Conservation (phyloP, 1,284 basidiomycete genomes). For the Heterobasidion irregulare region DNA sequence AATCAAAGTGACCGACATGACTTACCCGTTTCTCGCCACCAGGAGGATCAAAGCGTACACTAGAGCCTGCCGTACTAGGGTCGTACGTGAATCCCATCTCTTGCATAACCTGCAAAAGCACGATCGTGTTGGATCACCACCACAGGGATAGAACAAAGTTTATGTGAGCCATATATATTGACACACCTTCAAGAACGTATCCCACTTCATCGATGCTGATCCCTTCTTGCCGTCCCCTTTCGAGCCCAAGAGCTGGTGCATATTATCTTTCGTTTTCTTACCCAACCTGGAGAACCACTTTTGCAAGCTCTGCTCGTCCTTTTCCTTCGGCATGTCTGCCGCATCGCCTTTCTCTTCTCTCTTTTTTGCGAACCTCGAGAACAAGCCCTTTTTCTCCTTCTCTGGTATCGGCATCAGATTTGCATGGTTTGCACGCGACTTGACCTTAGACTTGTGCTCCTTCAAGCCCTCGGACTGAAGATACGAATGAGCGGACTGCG, state of each 20-base stretch:
- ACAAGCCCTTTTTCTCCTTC: constrained; percentile 38
- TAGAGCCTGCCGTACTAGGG: constrained; percentile 70
- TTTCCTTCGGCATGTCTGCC: constrained; percentile 26
- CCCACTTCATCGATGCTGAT: constrained; percentile 63
- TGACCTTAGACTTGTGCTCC: constrained; percentile 52
- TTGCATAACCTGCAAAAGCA: constrained; percentile 48
- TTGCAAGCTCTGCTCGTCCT: constrained; percentile 17
- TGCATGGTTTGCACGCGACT: constrained; percentile 52
- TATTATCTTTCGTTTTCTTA: constrained; percentile 47
- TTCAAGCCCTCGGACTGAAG: constrained; percentile 41
- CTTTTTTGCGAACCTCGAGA: constrained; percentile 37
- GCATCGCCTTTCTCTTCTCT: constrained; percentile 19
- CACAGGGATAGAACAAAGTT: too few species aligned
- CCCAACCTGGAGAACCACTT: constrained; percentile 11
- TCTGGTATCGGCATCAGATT: constrained; percentile 39
- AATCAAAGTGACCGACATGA: background rate
- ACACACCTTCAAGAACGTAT: constrained; percentile 47
- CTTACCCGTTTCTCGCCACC: constrained; percentile 16
- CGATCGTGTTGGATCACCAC: background rate
- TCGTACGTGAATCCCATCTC: constrained; percentile 71
- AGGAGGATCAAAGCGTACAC: constrained; percentile 73
- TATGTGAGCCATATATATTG: too few species aligned
- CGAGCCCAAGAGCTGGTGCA: constrained; percentile 58
- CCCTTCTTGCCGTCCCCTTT: constrained; percentile 49
- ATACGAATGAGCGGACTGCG: constrained; percentile 66